phyloP scores from a whole-genome alignment of 2,329 filamentous ascomycete genomes.

The Pseudocercospora eumusae region DNA sequence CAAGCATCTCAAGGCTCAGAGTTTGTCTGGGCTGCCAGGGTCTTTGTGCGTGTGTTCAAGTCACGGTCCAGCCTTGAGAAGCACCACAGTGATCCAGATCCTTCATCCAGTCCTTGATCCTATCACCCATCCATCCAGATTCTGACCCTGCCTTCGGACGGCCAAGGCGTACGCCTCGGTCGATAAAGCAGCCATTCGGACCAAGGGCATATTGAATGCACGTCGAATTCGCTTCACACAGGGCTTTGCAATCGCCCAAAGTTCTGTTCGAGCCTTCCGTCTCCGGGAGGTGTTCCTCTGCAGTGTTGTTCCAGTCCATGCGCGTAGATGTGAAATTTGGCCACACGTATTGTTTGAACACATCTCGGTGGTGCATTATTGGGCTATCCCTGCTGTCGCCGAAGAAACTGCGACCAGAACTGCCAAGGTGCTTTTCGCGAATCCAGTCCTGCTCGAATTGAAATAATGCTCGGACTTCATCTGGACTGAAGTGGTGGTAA shows the following conservation, averaged over 20 bases:
- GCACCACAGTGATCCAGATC: conserved; percentile 22
- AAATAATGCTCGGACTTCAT: conserved; percentile 34
- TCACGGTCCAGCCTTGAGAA: conserved; percentile 22
- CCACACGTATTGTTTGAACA: conserved; percentile 34
- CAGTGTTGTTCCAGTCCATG: conserved; percentile 34
- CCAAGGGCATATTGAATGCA: conserved; percentile 35
- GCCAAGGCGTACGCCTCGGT: conserved; percentile 26
- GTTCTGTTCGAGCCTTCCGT: conserved; percentile 13
- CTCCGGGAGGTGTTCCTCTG: conserved; percentile 26
- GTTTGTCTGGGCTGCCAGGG: background rate
- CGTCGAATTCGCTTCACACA: conserved; percentile 26
- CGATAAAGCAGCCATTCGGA: conserved; percentile 29
- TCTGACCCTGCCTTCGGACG: conserved; percentile 18
- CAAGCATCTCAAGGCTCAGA: background rate
- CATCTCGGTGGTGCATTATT: conserved; percentile 35
- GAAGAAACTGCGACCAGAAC: conserved; percentile 5
- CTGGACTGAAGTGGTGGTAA: conserved; percentile 37
- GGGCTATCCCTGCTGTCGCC: conserved; percentile 21
- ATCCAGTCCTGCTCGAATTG: conserved; percentile 37
- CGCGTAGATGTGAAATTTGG: conserved; percentile 29
- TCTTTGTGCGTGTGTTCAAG: conserved; percentile 17
- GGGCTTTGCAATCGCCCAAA: conserved; percentile 30
- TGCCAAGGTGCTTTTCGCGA: conserved; percentile 4
- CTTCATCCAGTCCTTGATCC: conserved; percentile 27
- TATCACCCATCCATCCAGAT: conserved; percentile 33